These are phyloP conservation scores for Fusarium sulawesiense DNA, from an alignment of 2,329 filamentous ascomycete genomes.

Conservation along the genomic window DNA sequence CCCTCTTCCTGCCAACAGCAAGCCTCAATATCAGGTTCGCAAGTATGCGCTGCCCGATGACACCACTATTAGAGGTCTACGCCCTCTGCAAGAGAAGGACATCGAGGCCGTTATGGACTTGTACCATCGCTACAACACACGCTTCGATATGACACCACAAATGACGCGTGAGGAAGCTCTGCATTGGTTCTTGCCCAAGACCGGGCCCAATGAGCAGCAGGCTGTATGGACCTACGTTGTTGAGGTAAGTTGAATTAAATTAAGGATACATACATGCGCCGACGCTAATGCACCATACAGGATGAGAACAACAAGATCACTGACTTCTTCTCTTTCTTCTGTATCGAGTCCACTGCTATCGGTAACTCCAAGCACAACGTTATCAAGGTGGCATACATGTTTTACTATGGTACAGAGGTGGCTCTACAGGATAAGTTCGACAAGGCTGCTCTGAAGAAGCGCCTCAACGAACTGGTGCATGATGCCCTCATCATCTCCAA, in stretches of 20 bases:
- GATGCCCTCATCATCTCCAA: constrained; percentile 92
- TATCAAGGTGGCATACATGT: constrained; percentile 92
- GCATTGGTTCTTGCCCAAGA: constrained; percentile 85
- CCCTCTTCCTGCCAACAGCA: constrained; percentile 84
- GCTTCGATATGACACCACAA: constrained; percentile 85
- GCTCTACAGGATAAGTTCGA: constrained; percentile 71
- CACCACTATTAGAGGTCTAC: constrained; percentile 79
- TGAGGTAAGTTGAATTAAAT: constrained; percentile 63
- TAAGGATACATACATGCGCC: too few species aligned
- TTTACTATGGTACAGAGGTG: constrained; percentile 92
- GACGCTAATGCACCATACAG: constrained; percentile 43
- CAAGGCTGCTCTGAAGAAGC: constrained; percentile 73
- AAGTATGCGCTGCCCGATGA: constrained; percentile 85
- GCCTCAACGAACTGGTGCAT: constrained; percentile 82
- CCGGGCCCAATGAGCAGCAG: constrained; percentile 71
- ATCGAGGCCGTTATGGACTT: constrained; percentile 79
- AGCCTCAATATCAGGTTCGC: constrained; percentile 84
- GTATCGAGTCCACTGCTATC: constrained; percentile 92
- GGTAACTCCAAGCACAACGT: constrained; percentile 80
- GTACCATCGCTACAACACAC: constrained; percentile 79
- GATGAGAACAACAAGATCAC: constrained; percentile 81
- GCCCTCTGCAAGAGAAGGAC: constrained; percentile 83
- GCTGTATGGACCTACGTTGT: constrained; percentile 96
- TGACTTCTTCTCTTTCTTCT: constrained; percentile 98
- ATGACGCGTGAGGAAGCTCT: constrained; percentile 84